A percentile compares a stretch with the other conserved stretches of the same genome.
phyloP scores from a whole-genome alignment of 2,329 filamentous ascomycete genomes.

The Botryotinia globosa region DNA sequence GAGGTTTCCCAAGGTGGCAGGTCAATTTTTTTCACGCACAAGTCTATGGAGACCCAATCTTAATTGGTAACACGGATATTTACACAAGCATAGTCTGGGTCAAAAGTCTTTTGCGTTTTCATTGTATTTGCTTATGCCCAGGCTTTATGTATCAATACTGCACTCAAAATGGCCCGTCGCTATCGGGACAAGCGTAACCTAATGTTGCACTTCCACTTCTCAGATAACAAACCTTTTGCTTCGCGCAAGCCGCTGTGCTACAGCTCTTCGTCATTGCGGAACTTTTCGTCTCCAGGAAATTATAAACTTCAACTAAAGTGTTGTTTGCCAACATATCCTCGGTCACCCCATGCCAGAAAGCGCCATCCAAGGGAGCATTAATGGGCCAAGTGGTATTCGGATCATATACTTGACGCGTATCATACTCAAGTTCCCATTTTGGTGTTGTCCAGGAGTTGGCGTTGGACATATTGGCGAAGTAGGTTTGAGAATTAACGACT shows the following conservation, averaged over 20 bases:
- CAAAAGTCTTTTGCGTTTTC: too few relatives aligned
- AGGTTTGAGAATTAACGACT: constrained; percentile 35
- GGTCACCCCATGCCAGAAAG: constrained; percentile 37
- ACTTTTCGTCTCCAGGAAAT: constrained; percentile 34
- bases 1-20: too few relatives aligned
- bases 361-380: constrained; percentile 32
- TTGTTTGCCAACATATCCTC: constrained; percentile 33
- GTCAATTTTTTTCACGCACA: too few relatives aligned
- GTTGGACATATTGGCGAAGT: constrained; percentile 33
- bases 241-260: constrained; percentile 26
- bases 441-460: constrained; percentile 34
- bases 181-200: constrained; percentile 25
- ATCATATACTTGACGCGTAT: constrained; percentile 31
- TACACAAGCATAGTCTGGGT: background rate
- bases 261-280: constrained; percentile 25
- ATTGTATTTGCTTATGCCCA: background rate
- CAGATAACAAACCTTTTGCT: constrained; percentile 37
- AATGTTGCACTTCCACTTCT: constrained; percentile 32
- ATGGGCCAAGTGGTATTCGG: constrained; percentile 28
- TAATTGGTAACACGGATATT: background rate
- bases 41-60: background rate
- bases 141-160: background rate
- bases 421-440: constrained; percentile 37
- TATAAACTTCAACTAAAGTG: constrained; percentile 33
- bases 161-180: background rate